phyloP scores from a whole-genome alignment of 768 basidiomycete species.

The Kwoniella mangroviensis region DNA sequence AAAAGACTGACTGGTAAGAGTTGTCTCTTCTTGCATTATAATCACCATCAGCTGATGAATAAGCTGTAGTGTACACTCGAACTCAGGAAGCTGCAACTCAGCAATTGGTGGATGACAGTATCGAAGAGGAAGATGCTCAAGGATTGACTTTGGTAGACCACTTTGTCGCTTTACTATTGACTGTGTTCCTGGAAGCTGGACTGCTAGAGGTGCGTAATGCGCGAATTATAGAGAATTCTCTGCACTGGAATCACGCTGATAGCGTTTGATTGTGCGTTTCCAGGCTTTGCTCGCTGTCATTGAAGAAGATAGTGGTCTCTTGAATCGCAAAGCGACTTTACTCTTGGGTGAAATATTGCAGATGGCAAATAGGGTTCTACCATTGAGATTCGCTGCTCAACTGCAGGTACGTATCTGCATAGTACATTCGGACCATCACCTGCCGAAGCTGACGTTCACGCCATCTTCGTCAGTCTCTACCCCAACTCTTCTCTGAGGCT shows the following conservation, averaged over 20 bases:
- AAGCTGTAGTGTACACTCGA: conserved; percentile 46
- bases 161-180: conserved; percentile 81
- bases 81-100: conserved; percentile 36
- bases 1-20: conserved; percentile 76
- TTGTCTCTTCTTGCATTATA: neutral
- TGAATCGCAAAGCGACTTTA: conserved; percentile 84
- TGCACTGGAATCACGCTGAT: too few species aligned
- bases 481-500: conserved; percentile 81
- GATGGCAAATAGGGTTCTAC: conserved; percentile 83
- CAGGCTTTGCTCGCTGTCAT: conserved; percentile 85
- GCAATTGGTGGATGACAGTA: conserved; percentile 26
- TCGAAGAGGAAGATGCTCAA: conserved; percentile 58
- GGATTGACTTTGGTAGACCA: conserved; percentile 86
- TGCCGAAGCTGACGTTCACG: neutral
- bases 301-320: conserved; percentile 66
- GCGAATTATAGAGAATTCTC: too few species aligned
- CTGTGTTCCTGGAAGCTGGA: conserved; percentile 84
- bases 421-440: neutral
- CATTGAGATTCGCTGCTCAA: conserved; percentile 75
- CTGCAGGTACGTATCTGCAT: conserved; percentile 68
- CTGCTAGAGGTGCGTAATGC: conserved; percentile 73
- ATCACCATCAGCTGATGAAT: neutral
- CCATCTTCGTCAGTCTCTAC: conserved; percentile 67
- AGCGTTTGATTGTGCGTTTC: neutral
- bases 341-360: conserved; percentile 89